Percentiles rank a stretch among this genome's conserved stretches.
Conservation (phyloP, 164 flowering plant genomes). For the Vitis cinerea region DNA sequence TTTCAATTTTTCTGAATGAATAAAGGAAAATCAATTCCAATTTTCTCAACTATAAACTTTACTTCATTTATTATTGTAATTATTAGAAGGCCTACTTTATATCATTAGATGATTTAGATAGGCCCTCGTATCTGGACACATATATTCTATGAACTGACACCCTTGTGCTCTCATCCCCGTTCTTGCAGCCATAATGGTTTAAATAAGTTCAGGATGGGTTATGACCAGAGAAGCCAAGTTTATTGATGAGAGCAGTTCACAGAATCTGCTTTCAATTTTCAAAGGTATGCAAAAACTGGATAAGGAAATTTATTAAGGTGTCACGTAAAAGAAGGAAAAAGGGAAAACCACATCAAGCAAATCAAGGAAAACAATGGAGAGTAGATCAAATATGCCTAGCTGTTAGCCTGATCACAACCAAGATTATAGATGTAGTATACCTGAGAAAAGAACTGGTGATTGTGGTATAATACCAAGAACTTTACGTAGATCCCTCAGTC, state of each 20-base stretch:
- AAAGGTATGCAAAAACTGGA: background rate
- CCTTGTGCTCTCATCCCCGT: background rate
- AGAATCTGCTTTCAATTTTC: no score
- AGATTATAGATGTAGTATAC: conserved; percentile 33
- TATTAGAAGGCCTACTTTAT: no score
- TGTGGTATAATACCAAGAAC: conserved; percentile 98
- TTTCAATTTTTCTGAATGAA: no score
- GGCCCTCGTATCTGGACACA: no score
- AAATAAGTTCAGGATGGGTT: background rate
- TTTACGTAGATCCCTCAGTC: conserved; percentile 79
- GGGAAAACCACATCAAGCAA: background rate
- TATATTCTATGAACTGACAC: background rate
- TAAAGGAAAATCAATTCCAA: no score
- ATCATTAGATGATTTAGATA: no score
- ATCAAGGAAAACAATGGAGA: background rate
- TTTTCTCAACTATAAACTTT: no score
- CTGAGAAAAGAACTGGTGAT: conserved; percentile 97
- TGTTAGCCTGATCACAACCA: conserved; percentile 2
- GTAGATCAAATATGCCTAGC: background rate
- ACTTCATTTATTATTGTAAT: no score
- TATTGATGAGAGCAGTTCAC: background rate
- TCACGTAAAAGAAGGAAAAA: no score
- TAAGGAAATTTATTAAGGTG: background rate
- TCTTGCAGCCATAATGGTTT: background rate
- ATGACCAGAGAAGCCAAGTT: background rate